Evolutionary conservation across 1,284 basidiomycete species (phyloP), one percentile per base, ranked within the genome.

Genomic region (Fomitopsis pinicola): DNA sequence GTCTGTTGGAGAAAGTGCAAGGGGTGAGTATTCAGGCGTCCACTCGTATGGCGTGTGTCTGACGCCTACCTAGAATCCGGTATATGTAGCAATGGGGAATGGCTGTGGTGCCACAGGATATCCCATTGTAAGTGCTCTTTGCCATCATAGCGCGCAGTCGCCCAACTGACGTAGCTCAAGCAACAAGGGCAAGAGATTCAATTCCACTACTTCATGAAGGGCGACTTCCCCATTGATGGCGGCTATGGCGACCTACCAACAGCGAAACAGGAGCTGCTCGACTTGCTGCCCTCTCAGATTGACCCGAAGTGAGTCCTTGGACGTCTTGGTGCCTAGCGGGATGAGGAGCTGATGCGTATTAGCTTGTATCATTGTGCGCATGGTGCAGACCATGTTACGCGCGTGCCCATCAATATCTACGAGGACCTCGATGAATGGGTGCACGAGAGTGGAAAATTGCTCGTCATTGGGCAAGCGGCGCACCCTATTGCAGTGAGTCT

Each of bases 401-500:
- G 67, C n/a, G 55, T 67, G 5, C 55, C 66, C 9, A 33, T 68
- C 35, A 63, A 63, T 0, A 35, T 58, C 9, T 54, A 66, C 57
- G 60, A 69, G 69, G 58, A 73, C 40, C 62, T 72, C 9, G 69
- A 70, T 22, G 66, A 69, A 28, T 72, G 72, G 72, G 69, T 73
- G 2, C 63, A 71, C 44, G 67, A 67, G n/a, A 67, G 66, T 15
- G 67, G 68, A 17, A 67, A 62, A 9, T 56, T 73, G 9, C 48
- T 73, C 1, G 61, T 71, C 26, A 64, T 73, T 40, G 72, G 72
- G 28, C 70, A 80, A 22, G 82, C 82, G 0, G 83, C 80, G 0
- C 83, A 85, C 64, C 80, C 82, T 5, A 70, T 83, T 52, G 77
- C 80, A 14, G 83, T 85, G 65, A 71, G 38, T 77, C 77, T 50